Conservation (phyloP, 2,329 filamentous ascomycete species). For the Coleophoma crateriformis region DNA sequence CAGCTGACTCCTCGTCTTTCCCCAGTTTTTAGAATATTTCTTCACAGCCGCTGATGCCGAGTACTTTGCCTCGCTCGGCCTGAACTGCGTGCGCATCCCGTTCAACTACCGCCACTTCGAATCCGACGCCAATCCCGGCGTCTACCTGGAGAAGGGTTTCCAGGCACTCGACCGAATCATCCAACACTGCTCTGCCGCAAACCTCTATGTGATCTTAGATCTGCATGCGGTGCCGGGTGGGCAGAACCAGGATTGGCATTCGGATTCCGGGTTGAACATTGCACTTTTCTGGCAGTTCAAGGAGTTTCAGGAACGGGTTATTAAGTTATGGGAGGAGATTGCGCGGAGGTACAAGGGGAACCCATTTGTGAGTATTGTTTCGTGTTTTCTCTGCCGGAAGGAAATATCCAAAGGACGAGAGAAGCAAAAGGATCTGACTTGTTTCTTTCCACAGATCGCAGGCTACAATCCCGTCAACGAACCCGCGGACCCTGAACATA, state of each 20-base stretch:
- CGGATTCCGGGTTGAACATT: slow-evolving; percentile 30
- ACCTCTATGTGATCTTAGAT: slow-evolving; percentile 39
- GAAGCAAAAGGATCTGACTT: too few species aligned
- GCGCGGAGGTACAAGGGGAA: slow-evolving; percentile 36
- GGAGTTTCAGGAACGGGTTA: slow-evolving; percentile 38
- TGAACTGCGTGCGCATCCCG: slow-evolving; percentile 54
- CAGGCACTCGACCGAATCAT: slow-evolving; percentile 42
- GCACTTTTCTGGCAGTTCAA: slow-evolving; percentile 42
- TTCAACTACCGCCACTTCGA: slow-evolving; percentile 57
- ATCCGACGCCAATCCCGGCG: slow-evolving; percentile 43
- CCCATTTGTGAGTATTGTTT: slow-evolving; percentile 18
- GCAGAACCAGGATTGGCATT: slow-evolving; percentile 44
- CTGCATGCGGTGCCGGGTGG: slow-evolving; percentile 38
- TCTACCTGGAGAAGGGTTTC: slow-evolving; percentile 42
- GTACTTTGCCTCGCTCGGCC: slow-evolving; percentile 47
- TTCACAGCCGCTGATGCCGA: slow-evolving; percentile 53
- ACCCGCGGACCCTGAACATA: slow-evolving; percentile 28
- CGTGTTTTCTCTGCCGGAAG: too few species aligned
- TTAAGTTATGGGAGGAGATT: slow-evolving; percentile 38
- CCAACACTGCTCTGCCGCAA: slow-evolving; percentile 35
- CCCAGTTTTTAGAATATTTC: slow-evolving; percentile 36
- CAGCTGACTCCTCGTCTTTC: too few species aligned
- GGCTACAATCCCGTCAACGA: slow-evolving; percentile 28
- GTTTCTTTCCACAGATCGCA: slow-evolving; percentile 10
- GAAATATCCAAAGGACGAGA: too few species aligned